Evolutionary conservation across 2,329 filamentous ascomycete genomes (phyloP).

Genomic region (Botrytis byssoidea): DNA sequence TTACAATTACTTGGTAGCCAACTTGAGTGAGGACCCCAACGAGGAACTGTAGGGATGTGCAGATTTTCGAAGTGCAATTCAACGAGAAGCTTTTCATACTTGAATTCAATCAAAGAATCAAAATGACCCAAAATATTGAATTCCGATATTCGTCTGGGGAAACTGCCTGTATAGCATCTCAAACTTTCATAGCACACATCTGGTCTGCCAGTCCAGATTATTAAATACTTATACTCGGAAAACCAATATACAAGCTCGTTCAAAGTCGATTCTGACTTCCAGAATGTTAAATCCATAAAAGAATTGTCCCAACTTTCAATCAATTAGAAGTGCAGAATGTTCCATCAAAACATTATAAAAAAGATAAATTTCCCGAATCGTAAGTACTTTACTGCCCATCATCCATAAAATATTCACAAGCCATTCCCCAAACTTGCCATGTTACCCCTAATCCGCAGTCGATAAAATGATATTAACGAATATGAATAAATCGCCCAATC

Average conservation of each 20-base stretch:
- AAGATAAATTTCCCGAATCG: conserved; percentile 8
- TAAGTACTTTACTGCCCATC: conserved; percentile 2
- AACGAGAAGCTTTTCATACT: background rate
- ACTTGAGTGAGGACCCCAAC: background rate
- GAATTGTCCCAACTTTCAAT: background rate
- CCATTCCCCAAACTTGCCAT: conserved; percentile 18
- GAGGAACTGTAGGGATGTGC: background rate
- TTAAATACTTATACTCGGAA: background rate
- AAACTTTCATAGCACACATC: background rate
- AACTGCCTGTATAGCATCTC: background rate
- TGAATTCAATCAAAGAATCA: background rate
- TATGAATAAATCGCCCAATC: conserved; percentile 19
- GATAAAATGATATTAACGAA: conserved; percentile 34
- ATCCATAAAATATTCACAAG: conserved; percentile 18
- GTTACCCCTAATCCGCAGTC: conserved; percentile 15
- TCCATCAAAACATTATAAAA: conserved; percentile 1
- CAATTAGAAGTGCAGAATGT: background rate
- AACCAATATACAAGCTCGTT: background rate
- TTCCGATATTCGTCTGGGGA: background rate
- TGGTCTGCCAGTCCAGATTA: background rate
- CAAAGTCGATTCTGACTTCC: background rate
- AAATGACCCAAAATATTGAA: background rate
- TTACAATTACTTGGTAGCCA: background rate
- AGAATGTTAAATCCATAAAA: background rate
- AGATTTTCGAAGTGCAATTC: background rate